These are phyloP conservation scores for Monosporascus sp. DNA, from an alignment of 2,329 filamentous ascomycete species.

Conservation along the genomic window DNA sequence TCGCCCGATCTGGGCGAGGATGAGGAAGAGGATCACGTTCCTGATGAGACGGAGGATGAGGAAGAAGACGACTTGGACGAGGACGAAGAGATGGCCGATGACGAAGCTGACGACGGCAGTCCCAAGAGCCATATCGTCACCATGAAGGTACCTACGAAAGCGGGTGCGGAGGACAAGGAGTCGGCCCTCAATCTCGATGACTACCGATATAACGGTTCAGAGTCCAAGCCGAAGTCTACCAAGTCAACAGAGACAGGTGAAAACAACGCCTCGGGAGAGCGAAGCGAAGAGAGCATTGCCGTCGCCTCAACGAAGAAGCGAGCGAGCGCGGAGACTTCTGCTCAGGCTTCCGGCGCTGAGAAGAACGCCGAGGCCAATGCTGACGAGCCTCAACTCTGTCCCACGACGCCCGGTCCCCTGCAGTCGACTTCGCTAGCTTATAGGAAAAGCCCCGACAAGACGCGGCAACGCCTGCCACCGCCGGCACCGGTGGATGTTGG, in stretches of 20 bases:
- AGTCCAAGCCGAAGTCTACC: conserved; percentile 12
- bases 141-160: conserved; percentile 45
- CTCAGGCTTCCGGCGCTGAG: not conserved
- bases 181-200: conserved; percentile 26
- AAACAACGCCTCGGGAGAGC: conserved; percentile 11
- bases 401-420: conserved; percentile 25
- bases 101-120: conserved; percentile 37
- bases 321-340: conserved; percentile 15
- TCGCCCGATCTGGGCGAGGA: conserved; percentile 71
- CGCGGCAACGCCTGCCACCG: conserved; percentile 25
- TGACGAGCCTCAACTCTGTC: conserved; percentile 9
- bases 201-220: conserved; percentile 22
- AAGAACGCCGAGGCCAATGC: not conserved
- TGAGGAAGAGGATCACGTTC: conserved; percentile 64
- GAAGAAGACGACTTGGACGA: conserved; percentile 57
- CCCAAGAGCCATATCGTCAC: conserved; percentile 67
- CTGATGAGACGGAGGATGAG: conserved; percentile 50
- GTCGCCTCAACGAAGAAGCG: conserved; percentile 24
- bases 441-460: conserved; percentile 57
- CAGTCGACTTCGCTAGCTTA: conserved; percentile 47
- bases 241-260: conserved; percentile 5
- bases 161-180: conserved; percentile 30
- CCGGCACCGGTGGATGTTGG: conserved; percentile 27
- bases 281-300: conserved; percentile 24
- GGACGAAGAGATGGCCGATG: conserved; percentile 49